Percentiles rank a stretch among this genome's conserved stretches.
Conservation (phyloP, 2,329 filamentous ascomycete species). For the Helicocarpus griseus region DNA sequence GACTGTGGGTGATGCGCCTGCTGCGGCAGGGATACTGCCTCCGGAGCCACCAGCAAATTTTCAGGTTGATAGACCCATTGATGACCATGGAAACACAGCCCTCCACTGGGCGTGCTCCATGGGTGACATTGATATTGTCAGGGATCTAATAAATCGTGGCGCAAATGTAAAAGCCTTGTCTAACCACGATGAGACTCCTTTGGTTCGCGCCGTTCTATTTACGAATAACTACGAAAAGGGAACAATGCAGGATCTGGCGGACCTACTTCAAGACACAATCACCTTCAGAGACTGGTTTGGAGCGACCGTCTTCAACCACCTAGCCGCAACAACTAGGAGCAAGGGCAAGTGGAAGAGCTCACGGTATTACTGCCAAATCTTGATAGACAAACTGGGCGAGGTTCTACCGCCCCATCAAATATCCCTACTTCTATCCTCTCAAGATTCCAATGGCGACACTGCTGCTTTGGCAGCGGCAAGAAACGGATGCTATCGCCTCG, state of each 20-base stretch:
- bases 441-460: constrained; percentile 82
- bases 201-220: constrained; percentile 91
- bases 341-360: constrained; percentile 82
- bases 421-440: constrained; percentile 66
- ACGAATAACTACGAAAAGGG: constrained; percentile 95
- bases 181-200: constrained; percentile 67
- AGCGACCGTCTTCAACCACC: constrained; percentile 88
- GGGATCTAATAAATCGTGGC: constrained; percentile 71
- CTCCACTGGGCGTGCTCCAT: constrained; percentile 97
- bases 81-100: constrained; percentile 83
- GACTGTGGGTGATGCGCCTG: constrained; percentile 66
- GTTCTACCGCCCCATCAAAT: constrained; percentile 66
- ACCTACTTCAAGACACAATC: constrained; percentile 73
- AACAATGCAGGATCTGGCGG: constrained; percentile 76
- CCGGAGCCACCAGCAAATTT: constrained; percentile 79
- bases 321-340: constrained; percentile 76
- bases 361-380: constrained; percentile 84
- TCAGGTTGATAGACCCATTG: constrained; percentile 83
- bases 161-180: constrained; percentile 65
- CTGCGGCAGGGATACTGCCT: constrained; percentile 45
- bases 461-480: constrained; percentile 79
- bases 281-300: constrained; percentile 69
- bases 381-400: constrained; percentile 78
- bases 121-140: constrained; percentile 88
- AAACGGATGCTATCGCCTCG: constrained; percentile 71